Evolutionary conservation across 1,284 basidiomycete genomes (phyloP).

Genomic region (Malassezia sympodialis): DNA sequence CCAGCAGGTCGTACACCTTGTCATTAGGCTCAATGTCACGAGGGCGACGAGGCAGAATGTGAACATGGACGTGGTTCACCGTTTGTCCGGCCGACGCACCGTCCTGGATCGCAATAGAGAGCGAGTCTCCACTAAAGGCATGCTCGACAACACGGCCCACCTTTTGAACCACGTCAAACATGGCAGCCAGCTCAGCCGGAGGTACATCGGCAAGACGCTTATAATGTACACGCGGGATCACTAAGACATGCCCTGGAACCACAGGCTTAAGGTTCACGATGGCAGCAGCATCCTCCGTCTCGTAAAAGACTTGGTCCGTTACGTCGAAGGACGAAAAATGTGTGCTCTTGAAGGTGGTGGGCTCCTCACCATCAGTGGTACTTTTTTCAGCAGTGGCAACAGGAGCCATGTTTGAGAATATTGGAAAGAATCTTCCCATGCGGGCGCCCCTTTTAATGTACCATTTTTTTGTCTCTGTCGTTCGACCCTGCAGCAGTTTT

Average conservation of each 20-base stretch:
- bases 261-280: slow-evolving; percentile 47
- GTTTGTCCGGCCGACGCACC: slow-evolving; percentile 35
- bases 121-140: slow-evolving; percentile 28
- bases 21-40: slow-evolving; percentile 43
- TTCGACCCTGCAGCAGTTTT: not conserved
- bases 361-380: not conserved
- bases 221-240: slow-evolving; percentile 32
- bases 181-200: slow-evolving; percentile 17
- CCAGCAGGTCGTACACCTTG: slow-evolving; percentile 28
- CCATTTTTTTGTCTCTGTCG: not conserved
- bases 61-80: slow-evolving; percentile 43
- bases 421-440: not conserved
- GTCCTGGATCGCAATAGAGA: slow-evolving; percentile 43
- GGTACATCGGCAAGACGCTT: slow-evolving; percentile 29
- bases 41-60: slow-evolving; percentile 37
- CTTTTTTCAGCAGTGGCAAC: not conserved
- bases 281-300: slow-evolving; percentile 19
- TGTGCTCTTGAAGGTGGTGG: not conserved
- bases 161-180: slow-evolving; percentile 37
- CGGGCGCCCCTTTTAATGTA: not conserved
- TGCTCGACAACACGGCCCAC: slow-evolving; percentile 29
- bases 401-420: slow-evolving; percentile 3
- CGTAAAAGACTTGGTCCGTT: slow-evolving; percentile 27
- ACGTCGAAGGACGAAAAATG: slow-evolving; percentile 30
- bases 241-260: slow-evolving; percentile 41